Evolutionary conservation across 768 basidiomycete genomes (phyloP).

Genomic region (Lactifluus volemus): DNA sequence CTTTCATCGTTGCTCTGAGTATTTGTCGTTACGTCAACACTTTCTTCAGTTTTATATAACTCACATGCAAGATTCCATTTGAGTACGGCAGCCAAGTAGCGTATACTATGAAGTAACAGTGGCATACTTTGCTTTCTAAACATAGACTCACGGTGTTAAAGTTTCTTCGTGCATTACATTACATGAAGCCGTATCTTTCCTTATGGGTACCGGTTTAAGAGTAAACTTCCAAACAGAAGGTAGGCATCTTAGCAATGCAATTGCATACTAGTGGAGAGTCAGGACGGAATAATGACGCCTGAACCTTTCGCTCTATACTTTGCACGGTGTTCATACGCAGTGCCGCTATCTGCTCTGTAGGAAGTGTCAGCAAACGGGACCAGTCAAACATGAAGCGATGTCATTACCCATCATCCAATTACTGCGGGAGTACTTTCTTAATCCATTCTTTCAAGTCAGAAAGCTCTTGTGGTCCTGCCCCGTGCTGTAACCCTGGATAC

Average conservation of each 20-base stretch:
- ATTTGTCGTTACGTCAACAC: not conserved
- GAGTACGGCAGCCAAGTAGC: not conserved
- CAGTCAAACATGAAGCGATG: not conserved
- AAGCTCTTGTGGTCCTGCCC: constrained; percentile 54
- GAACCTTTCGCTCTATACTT: not conserved
- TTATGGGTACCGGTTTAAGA: not conserved
- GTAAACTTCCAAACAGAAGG: not conserved
- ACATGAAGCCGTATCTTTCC: not conserved
- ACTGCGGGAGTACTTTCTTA: constrained; percentile 40
- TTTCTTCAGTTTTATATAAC: not conserved
- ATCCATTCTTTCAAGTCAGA: constrained; percentile 66
- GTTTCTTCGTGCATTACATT: not conserved
- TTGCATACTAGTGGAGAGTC: not conserved
- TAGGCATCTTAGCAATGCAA: not conserved
- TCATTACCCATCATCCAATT: not conserved
- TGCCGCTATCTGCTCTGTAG: not conserved
- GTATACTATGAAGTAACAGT: not conserved
- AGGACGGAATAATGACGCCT: not conserved
- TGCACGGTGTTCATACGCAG: not conserved
- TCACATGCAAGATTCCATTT: not conserved
- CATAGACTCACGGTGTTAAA: not conserved
- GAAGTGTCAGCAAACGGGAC: not conserved
- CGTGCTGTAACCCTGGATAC: constrained; percentile 64
- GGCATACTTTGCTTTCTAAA: not conserved
- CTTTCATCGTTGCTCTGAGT: not conserved